phyloP scores from a whole-genome alignment of 1,139 yeast species.

The Taphrina wiesneri region DNA sequence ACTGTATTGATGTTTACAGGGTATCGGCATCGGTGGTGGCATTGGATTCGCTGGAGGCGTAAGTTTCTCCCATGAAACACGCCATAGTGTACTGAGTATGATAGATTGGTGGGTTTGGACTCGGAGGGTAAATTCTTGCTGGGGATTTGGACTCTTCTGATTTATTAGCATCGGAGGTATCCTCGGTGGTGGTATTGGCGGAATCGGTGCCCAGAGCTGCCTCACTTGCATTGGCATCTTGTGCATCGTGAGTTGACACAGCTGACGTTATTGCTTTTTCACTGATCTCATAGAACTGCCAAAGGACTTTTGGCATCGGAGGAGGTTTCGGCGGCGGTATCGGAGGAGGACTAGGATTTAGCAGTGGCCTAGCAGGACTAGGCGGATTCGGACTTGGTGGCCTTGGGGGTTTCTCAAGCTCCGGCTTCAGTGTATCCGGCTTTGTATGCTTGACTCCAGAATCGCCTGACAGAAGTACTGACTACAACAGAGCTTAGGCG shows the following conservation, averaged over 20 bases:
- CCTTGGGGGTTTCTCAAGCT: conserved; percentile 17
- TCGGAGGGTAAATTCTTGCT: conserved; percentile 5
- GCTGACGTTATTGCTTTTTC: neutral
- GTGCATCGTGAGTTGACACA: conserved; percentile 4
- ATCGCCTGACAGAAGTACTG: neutral
- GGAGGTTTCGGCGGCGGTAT: neutral
- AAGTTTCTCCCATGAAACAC: neutral
- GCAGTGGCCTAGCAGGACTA: conserved; percentile 18
- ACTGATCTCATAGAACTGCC: neutral
- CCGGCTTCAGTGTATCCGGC: conserved; percentile 6
- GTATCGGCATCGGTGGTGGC: conserved; percentile 12
- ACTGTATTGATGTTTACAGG: neutral
- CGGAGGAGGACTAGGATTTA: conserved; percentile 12
- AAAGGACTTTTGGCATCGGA: conserved; percentile 2
- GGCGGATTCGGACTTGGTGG: conserved; percentile 23
- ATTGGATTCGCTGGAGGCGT: conserved; percentile 6
- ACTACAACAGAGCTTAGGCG: neutral
- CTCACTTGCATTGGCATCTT: conserved; percentile 20
- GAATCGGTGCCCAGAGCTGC: conserved; percentile 23
- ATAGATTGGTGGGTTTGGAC: conserved; percentile 19
- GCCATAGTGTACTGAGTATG: neutral
- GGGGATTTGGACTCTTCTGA: neutral
- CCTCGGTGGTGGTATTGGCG: conserved; percentile 26
- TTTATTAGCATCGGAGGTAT: conserved; percentile 7
- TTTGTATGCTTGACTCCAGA: neutral